Evolutionary conservation across 2,329 filamentous ascomycete genomes (phyloP).

Genomic region (Daldinia sp.): DNA sequence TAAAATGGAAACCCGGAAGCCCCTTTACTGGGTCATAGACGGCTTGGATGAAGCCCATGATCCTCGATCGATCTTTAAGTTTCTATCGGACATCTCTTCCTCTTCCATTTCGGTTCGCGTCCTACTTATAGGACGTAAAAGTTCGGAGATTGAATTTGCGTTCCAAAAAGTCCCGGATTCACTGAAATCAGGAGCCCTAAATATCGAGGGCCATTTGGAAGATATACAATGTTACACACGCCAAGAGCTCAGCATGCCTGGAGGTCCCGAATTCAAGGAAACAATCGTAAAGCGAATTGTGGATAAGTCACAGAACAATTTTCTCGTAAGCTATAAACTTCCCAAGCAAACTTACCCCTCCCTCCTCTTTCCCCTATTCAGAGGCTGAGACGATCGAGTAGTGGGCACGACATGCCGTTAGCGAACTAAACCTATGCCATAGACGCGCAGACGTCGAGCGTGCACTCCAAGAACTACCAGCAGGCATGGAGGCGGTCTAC

Average conservation of each 20-base stretch:
- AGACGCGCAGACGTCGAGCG: conserved; percentile 23
- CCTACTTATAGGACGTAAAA: conserved; percentile 50
- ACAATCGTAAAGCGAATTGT: conserved; percentile 33
- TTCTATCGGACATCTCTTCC: conserved; percentile 47
- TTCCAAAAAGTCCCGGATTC: conserved; percentile 34
- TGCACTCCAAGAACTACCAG: conserved; percentile 31
- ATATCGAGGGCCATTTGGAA: conserved; percentile 33
- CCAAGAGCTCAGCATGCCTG: conserved; percentile 41
- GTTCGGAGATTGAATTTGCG: conserved; percentile 38
- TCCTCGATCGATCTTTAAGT: conserved; percentile 45
- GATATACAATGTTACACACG: conserved; percentile 43
- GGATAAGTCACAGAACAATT: conserved; percentile 21
- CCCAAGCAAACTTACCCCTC: not conserved
- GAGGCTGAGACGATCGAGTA: not conserved
- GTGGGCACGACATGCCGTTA: conserved; percentile 31
- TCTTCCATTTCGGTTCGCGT: conserved; percentile 47
- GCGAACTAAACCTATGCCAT: conserved; percentile 32
- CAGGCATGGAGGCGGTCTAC: conserved; percentile 48
- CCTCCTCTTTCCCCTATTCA: no score
- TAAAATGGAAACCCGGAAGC: conserved; percentile 34
- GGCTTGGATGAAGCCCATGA: conserved; percentile 54
- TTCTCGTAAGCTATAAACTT: conserved; percentile 22
- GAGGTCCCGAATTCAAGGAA: conserved; percentile 36
- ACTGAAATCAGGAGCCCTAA: conserved; percentile 11
- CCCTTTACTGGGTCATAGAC: conserved; percentile 57